phyloP scores from a whole-genome alignment of 1,284 basidiomycete species.

The Pisolithus thermaeus region DNA sequence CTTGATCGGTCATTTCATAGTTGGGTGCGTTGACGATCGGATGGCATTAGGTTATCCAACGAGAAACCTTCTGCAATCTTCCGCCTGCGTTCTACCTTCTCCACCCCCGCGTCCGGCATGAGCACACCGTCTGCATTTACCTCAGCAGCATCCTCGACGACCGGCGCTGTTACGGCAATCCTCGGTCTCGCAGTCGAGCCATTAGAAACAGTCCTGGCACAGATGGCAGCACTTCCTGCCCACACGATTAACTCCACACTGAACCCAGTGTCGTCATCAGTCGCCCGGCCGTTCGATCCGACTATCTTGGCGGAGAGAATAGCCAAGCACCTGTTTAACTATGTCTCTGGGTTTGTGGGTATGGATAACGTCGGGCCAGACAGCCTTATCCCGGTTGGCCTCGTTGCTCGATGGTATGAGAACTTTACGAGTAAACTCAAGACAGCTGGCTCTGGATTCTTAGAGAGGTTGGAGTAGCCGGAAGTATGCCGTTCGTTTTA shows the following conservation, averaged over 20 bases:
- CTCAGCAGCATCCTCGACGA: conserved; percentile 29
- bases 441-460: conserved; percentile 65
- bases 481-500: not conserved
- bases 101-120: conserved; percentile 40
- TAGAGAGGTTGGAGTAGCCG: conserved; percentile 58
- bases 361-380: conserved; percentile 50
- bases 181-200: conserved; percentile 72
- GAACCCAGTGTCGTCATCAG: conserved; percentile 4
- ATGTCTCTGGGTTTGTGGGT: conserved; percentile 68
- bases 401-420: conserved; percentile 82
- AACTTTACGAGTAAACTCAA: conserved; percentile 69
- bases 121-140: conserved; percentile 52
- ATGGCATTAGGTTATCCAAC: conserved; percentile 68
- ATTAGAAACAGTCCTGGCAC: conserved; percentile 50
- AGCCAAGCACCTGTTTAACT: conserved; percentile 78
- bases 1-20: not conserved
- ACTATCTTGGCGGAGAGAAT: conserved; percentile 55
- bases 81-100: conserved; percentile 68
- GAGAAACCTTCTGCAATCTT: conserved; percentile 91
- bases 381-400: conserved; percentile 65
- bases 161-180: conserved; percentile 54
- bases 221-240: conserved; percentile 44
- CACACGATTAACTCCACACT: conserved; percentile 30
- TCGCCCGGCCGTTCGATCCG: conserved; percentile 28
- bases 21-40: not conserved